Conservation (phyloP, 179 eudicot genomes). For the Patellifolia procumbens region DNA sequence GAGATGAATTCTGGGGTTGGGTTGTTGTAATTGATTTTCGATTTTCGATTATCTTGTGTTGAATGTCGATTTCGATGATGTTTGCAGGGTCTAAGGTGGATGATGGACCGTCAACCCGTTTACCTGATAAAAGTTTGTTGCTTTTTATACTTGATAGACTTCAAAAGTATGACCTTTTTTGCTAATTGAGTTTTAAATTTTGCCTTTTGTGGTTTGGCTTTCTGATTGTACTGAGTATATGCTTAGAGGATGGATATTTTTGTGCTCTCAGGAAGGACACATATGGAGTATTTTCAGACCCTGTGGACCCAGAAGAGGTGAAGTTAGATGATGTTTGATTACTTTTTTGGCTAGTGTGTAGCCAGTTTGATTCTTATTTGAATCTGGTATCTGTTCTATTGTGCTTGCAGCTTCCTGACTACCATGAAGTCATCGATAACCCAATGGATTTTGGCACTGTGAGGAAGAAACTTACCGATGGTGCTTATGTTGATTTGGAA, state of each 20-base stretch:
- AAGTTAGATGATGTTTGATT: not conserved
- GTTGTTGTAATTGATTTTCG: conserved; percentile 10
- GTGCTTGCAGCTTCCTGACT: conserved; percentile 80
- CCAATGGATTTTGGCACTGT: conserved; percentile 98
- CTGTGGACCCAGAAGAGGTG: conserved; percentile 96
- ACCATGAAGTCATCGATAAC: conserved; percentile 65
- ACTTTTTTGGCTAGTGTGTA: conserved; percentile 12
- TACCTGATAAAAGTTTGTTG: conserved; percentile 96
- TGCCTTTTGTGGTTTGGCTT: conserved; percentile 15
- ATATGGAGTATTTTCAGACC: conserved; percentile 85
- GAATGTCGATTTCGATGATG: conserved; percentile 30
- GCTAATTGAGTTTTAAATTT: conserved; percentile 13
- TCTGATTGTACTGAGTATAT: conserved; percentile 22
- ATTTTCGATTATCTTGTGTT: conserved; percentile 4
- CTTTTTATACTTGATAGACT: conserved; percentile 94
- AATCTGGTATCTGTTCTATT: conserved; percentile 22
- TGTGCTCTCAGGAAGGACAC: conserved; percentile 76
- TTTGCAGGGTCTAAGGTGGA: conserved; percentile 35
- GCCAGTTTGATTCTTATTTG: conserved; percentile 20
- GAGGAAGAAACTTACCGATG: conserved; percentile 64
- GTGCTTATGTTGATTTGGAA: conserved; percentile 62
- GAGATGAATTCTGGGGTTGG: not conserved
- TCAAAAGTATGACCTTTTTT: conserved; percentile 76
- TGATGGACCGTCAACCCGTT: conserved; percentile 74
- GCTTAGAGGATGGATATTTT: conserved; percentile 29